A percentile compares a stretch with the other conserved stretches of the same genome.
These are phyloP conservation scores for Polygonum aviculare DNA, from an alignment of 148 eudicot species.

Conservation along the genomic window DNA sequence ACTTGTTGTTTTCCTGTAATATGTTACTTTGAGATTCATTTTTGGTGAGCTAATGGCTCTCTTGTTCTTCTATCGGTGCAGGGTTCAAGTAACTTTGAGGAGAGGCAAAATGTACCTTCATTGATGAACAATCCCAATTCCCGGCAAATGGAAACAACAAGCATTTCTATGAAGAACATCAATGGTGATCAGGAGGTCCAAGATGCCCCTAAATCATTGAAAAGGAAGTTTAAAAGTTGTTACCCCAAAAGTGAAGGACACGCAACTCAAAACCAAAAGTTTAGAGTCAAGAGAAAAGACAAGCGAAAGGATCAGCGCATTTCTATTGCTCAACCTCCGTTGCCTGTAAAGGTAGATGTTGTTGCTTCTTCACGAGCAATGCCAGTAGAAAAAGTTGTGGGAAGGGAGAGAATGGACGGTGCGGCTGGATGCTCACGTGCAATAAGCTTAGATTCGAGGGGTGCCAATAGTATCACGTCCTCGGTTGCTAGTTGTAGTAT, in stretches of 20 bases:
- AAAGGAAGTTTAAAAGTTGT: constrained; percentile 31
- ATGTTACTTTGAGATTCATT: not conserved
- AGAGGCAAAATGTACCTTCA: constrained; percentile 28
- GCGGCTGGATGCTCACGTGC: constrained; percentile 28
- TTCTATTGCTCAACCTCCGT: constrained; percentile 19
- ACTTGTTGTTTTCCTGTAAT: not conserved
- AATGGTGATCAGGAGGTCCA: constrained; percentile 22
- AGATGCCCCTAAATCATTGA: constrained; percentile 23
- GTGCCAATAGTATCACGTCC: constrained; percentile 36
- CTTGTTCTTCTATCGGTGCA: constrained; percentile 11
- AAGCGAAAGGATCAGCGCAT: constrained; percentile 17
- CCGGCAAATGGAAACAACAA: constrained; percentile 17
- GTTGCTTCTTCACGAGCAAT: constrained; percentile 32
- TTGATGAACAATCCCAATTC: constrained; percentile 20
- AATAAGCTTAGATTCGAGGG: constrained; percentile 30
- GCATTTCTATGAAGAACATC: constrained; percentile 16
- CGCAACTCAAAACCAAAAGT: constrained; percentile 24
- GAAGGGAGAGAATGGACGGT: constrained; percentile 37
- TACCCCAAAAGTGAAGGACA: constrained; percentile 26
- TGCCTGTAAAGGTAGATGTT: constrained; percentile 59
- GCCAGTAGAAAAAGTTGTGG: constrained; percentile 28
- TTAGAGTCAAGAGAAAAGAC: constrained; percentile 27
- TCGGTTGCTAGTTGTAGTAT: constrained; percentile 79
- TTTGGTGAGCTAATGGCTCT: not conserved
- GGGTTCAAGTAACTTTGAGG: constrained; percentile 32